Evolutionary conservation across 805 yeast species (phyloP), one percentile per base, ranked within the genome.

Genomic region (Grigorovia yakushimaensis): DNA sequence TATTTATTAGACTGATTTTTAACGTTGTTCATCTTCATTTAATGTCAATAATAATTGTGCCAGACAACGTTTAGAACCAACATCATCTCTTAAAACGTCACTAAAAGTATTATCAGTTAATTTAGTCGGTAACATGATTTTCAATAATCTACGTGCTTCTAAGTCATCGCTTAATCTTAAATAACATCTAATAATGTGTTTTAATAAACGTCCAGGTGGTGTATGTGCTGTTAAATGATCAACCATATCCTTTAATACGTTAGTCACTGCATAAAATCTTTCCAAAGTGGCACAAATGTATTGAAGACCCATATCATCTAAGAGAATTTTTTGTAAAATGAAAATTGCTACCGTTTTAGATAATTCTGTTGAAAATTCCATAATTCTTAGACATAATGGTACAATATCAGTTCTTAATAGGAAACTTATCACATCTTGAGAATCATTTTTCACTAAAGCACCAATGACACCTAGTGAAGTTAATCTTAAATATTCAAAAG

Each of bases 401-500:
- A 93, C 94, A 56, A 93, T 91, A 64, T 91, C 98, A 0, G 98
- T 93, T n/a, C 96, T 82, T 41, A 91, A 72, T 58, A 91, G 69
- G 60, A 93, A 91, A 52, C 85, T 85, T 52, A 93, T 89, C 41
- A 91, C 98, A 56, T 91, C 96, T 15, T 95, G 88, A 4, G 96
- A 85, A 60, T 91, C 98, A 64, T 89, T 91, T 58, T 93, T 91
- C 22, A 93, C 98, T 47, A 91, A 71, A 0, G 98, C 98, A 19
- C 98, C 98, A 62, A 91, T 86, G 6, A 91, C 98, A 38, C 98
- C 98, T 51, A 91, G 76, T 46, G 95, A 84, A 1, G 98, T 93
- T 53, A 91, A 75, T 53, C 98, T 75, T 58, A 91, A 74, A 63
- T 93, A 93, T 67, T 91, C 98, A 70, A 91, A 93, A 8, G 96